phyloP scores from a whole-genome alignment of 805 yeast genomes.

The Wickerhamiella kurtzmanii region DNA sequence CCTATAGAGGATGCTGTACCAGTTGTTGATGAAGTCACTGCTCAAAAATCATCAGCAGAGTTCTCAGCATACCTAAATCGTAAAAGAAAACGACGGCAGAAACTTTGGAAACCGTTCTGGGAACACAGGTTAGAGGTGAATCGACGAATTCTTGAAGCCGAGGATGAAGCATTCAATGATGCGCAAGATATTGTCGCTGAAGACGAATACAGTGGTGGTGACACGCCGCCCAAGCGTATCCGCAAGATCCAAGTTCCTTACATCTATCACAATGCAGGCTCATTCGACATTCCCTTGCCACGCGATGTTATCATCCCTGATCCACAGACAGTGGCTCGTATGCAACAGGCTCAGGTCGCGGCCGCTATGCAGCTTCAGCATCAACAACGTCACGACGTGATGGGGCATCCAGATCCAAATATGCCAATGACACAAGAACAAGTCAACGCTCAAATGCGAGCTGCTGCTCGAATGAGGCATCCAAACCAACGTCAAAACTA shows the following conservation, averaged over 20 bases:
- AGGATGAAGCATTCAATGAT: constrained; percentile 16
- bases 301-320: constrained; percentile 19
- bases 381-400: background rate
- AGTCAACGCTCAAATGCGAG: constrained; percentile 9
- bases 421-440: background rate
- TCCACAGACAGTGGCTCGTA: constrained; percentile 14
- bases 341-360: constrained; percentile 4
- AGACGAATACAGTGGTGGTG: constrained; percentile 16
- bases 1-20: constrained; percentile 3
- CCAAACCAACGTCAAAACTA: background rate
- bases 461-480: constrained; percentile 7
- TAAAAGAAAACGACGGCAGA: constrained; percentile 22
- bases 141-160: constrained; percentile 13
- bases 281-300: constrained; percentile 18
- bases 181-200: constrained; percentile 17
- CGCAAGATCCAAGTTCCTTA: constrained; percentile 15
- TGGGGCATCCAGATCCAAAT: background rate
- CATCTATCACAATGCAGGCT: constrained; percentile 15
- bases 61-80: constrained; percentile 18
- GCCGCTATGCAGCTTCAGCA: constrained; percentile 4
- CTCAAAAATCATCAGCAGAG: constrained; percentile 18
- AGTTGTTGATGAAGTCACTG: constrained; percentile 19
- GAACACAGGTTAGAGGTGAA: constrained; percentile 13
- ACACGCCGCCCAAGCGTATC: constrained; percentile 9
- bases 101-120: constrained; percentile 27